A percentile compares a stretch with the other conserved stretches of the same genome.
These are phyloP conservation scores for Echinosophora koreensis DNA, from an alignment of 306 rosid species.

Conservation along the genomic window DNA sequence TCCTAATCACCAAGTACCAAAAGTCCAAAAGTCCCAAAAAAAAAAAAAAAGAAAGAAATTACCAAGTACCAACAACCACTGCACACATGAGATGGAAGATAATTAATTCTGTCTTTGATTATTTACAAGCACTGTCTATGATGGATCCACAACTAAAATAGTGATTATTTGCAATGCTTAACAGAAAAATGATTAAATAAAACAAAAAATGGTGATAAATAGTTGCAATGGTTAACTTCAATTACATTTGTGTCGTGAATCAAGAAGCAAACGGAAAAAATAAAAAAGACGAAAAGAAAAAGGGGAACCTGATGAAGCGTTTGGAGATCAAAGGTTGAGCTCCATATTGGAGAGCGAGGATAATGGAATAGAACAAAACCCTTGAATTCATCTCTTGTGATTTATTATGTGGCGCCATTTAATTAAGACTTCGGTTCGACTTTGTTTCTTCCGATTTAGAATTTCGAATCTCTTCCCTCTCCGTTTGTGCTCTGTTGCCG, in stretches of 20 bases:
- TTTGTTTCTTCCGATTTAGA: constrained; percentile 19
- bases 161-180: neutral
- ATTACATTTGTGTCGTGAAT: neutral
- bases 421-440: constrained; percentile 57
- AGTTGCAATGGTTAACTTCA: neutral
- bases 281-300: neutral
- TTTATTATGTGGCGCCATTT: constrained; percentile 56
- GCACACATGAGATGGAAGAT: constrained; percentile 9
- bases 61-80: constrained; percentile 5
- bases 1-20: constrained; percentile 1
- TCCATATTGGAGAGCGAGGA: constrained; percentile 92
- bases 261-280: neutral
- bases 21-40: no score
- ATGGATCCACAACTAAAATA: neutral
- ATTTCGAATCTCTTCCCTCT: neutral
- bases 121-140: neutral
- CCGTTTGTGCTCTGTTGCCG: no score
- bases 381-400: constrained; percentile 48
- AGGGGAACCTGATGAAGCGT: constrained; percentile 70
- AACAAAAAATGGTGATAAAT: neutral
- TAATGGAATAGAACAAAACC: constrained; percentile 71
- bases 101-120: neutral
- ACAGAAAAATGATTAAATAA: neutral
- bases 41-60: no score
- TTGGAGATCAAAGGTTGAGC: constrained; percentile 96